These are phyloP conservation scores for Cercospora zeina DNA, from an alignment of 2,329 filamentous ascomycete genomes.

Conservation along the genomic window DNA sequence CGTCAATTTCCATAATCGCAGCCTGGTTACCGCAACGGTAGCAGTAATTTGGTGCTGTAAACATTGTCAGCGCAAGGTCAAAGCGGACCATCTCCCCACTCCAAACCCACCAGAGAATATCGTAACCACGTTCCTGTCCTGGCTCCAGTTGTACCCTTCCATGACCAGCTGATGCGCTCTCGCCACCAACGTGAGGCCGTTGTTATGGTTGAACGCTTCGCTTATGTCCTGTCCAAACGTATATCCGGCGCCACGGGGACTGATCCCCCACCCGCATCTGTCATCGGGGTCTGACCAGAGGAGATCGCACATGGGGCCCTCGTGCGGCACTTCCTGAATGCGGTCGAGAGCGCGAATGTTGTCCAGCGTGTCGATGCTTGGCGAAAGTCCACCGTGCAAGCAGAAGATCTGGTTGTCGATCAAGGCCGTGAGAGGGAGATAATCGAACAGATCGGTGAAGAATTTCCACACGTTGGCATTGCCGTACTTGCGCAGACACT, in stretches of 20 bases:
- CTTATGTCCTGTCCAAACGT: constrained; percentile 86
- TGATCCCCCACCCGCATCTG: constrained; percentile 70
- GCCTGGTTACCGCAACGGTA: constrained; percentile 99
- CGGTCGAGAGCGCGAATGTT: constrained; percentile 94
- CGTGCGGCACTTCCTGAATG: constrained; percentile 97
- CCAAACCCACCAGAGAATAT: constrained; percentile 80
- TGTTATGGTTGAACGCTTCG: constrained; percentile 99
- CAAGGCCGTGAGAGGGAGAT: constrained; percentile 91
- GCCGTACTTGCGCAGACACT: constrained; percentile 97
- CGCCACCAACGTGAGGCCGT: constrained; percentile 91
- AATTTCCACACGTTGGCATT: constrained; percentile 99
- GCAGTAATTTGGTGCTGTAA: constrained; percentile 71
- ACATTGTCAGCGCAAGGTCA: constrained; percentile 35
- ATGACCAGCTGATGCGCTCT: constrained; percentile 97
- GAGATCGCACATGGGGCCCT: constrained; percentile 96
- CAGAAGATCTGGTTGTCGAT: constrained; percentile 99
- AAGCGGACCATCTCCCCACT: not conserved
- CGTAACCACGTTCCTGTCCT: constrained; percentile 95
- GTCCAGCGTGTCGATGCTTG: constrained; percentile 92
- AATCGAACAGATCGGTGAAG: constrained; percentile 98
- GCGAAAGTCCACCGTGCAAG: constrained; percentile 92
- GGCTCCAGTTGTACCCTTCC: constrained; percentile 99
- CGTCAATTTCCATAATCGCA: constrained; percentile 99
- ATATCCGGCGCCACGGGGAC: constrained; percentile 66
- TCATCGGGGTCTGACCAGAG: constrained; percentile 99